Evolutionary conservation across 495 filamentous ascomycete species (phyloP).

Genomic region (Parathielavia appendiculata): DNA sequence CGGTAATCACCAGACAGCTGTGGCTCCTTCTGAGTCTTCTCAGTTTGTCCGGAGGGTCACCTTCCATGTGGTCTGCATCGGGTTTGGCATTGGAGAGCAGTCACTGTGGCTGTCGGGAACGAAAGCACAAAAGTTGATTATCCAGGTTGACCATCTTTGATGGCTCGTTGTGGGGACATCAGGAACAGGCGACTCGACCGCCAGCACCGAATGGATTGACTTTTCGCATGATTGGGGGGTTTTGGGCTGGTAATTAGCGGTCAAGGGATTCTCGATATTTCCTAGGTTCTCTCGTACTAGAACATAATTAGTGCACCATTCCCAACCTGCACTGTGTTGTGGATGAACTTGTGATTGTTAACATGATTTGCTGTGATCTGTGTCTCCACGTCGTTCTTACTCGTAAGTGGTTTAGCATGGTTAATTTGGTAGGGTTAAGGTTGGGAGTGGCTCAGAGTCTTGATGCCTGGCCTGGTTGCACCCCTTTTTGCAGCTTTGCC

Average conservation of each 20-base stretch:
- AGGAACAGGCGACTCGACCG: neutral
- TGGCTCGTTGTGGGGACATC: neutral
- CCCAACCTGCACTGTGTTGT: no score
- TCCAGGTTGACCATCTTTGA: neutral
- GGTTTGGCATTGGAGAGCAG: neutral
- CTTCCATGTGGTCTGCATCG: neutral
- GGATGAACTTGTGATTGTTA: neutral
- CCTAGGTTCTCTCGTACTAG: neutral
- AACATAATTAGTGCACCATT: neutral
- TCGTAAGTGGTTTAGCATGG: no score
- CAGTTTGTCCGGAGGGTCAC: slow-evolving; percentile 3
- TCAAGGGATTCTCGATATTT: neutral
- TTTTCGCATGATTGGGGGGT: neutral
- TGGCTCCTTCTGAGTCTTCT: neutral
- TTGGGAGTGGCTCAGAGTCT: no score
- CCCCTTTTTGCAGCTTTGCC: neutral
- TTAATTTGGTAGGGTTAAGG: no score
- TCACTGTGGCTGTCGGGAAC: neutral
- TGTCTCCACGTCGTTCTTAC: no score
- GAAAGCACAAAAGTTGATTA: neutral
- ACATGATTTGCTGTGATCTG: no score
- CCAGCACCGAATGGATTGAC: neutral
- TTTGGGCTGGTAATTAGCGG: neutral
- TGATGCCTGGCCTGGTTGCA: no score
- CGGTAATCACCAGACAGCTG: neutral